These are phyloP conservation scores for Coniosporium tulheliwenetii DNA, from an alignment of 2,329 filamentous ascomycete species.

Conservation along the genomic window DNA sequence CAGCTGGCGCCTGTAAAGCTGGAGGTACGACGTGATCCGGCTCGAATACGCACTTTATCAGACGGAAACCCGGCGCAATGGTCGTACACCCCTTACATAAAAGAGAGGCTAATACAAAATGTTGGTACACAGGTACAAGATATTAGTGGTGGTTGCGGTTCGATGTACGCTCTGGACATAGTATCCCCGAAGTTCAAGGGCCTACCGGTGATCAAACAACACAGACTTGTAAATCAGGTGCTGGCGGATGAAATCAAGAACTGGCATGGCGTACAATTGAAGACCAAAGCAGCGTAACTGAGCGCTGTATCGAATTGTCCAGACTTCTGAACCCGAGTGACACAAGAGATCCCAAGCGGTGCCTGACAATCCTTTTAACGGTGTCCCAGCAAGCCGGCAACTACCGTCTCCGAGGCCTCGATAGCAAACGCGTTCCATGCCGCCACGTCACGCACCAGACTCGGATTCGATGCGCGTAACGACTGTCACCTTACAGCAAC, in stretches of 20 bases:
- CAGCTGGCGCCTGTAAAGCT: conserved; percentile 26
- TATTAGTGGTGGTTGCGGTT: conserved; percentile 69
- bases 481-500: too few species aligned
- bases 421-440: too few species aligned
- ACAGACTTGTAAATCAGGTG: conserved; percentile 62
- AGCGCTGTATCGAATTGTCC: not conserved
- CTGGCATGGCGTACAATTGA: conserved; percentile 74
- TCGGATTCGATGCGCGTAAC: too few species aligned
- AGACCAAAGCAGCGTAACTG: conserved; percentile 40
- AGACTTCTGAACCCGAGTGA: not conserved
- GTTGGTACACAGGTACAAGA: conserved; percentile 50
- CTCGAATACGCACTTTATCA: too few species aligned
- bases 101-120: conserved; percentile 1
- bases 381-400: too few species aligned
- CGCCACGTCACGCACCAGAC: too few species aligned
- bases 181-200: conserved; percentile 57
- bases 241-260: conserved; percentile 60
- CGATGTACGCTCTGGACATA: conserved; percentile 76
- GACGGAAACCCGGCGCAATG: too few species aligned
- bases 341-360: too few species aligned
- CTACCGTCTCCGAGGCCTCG: too few species aligned
- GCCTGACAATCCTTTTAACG: too few species aligned
- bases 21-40: conserved; percentile 18
- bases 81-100: not conserved
- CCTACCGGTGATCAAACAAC: conserved; percentile 60